phyloP scores from a whole-genome alignment of 129 eudicot genomes.

The Logfia minima region DNA sequence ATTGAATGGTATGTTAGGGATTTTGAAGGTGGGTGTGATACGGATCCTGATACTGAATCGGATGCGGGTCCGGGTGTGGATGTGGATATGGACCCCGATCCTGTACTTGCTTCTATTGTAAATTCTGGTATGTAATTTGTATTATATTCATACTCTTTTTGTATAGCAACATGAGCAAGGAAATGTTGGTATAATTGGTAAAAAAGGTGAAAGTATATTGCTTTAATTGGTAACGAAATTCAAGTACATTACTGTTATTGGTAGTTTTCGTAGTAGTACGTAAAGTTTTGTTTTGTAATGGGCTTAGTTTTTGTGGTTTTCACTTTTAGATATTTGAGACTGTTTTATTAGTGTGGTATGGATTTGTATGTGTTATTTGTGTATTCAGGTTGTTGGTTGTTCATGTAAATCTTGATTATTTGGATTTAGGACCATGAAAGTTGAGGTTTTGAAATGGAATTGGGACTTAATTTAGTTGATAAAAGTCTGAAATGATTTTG shows the following conservation, averaged over 20 bases:
- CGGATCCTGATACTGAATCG: slow-evolving; percentile 37
- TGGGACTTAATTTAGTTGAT: background rate
- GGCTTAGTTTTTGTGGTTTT: background rate
- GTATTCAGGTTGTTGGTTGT: background rate
- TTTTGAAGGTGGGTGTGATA: slow-evolving; percentile 28
- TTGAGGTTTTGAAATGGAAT: background rate
- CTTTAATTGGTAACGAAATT: background rate
- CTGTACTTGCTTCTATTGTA: slow-evolving; percentile 27
- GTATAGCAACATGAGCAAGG: background rate
- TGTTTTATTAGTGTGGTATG: background rate
- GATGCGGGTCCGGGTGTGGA: slow-evolving; percentile 33
- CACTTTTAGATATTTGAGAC: background rate
- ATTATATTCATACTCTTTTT: background rate
- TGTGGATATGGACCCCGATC: slow-evolving; percentile 24
- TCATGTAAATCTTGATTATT: background rate
- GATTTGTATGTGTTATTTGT: background rate
- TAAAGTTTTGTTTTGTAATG: no score
- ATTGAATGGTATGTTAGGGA: slow-evolving; percentile 43
- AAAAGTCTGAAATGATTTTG: slow-evolving; percentile 8
- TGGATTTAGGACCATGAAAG: no score
- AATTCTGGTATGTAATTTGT: slow-evolving; percentile 25
- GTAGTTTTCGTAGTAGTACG: background rate
- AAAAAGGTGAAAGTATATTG: background rate
- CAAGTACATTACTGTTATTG: background rate
- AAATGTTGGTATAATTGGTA: background rate